Evolutionary conservation across 257 asterid species (phyloP), one percentile per base, ranked within the genome.

Genomic region (Solanum medicagineum): DNA sequence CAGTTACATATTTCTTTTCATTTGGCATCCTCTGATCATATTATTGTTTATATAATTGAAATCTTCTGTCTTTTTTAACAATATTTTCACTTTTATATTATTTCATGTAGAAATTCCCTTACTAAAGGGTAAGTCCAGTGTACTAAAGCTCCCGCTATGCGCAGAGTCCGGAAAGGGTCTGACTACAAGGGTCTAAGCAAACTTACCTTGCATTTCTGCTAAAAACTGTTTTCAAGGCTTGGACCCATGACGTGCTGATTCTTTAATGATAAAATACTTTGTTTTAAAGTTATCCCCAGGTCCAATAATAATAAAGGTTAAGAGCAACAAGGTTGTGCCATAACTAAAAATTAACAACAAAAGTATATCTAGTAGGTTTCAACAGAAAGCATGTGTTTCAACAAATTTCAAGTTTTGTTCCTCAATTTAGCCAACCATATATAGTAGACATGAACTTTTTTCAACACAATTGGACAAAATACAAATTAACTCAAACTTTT

Each of bases 321-420:
- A 42, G 36, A 83, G 86, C 89, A 91, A 85, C 73, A 91, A 92
- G 90, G 8, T 92, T 85, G 92, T 93, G 96, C 84, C 86, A 85
- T 85, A 95, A 87, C 97, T 92, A 91, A 85, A 90, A 84, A 83
- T 7, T 11, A 56, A 79, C 83, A 86, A 85, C 79, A 22, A 71
- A 70, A 62, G 80, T 79, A 85, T 79, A 55, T 81, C 59, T 66
- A 63, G 81, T 88, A 86, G 87, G 63, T 53, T 79, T 53, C 74
- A 94, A 94, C 88, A 85, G 73, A 94, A 95, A 94, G 98, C 87
- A 89, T 95, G 97, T 86, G 94, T 85, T 87, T 92, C 85, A 95
- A 93, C 97, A 81, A 70, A 69, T 87, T 89, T 87, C 88, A 86
- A 86, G 92, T 89, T 32, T 84, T 29, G 85, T 47, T 89, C 83